Evolutionary conservation across 768 basidiomycete genomes (phyloP), one percentile per base, ranked within the genome.

Genomic region (Amanita subjunquillea): DNA sequence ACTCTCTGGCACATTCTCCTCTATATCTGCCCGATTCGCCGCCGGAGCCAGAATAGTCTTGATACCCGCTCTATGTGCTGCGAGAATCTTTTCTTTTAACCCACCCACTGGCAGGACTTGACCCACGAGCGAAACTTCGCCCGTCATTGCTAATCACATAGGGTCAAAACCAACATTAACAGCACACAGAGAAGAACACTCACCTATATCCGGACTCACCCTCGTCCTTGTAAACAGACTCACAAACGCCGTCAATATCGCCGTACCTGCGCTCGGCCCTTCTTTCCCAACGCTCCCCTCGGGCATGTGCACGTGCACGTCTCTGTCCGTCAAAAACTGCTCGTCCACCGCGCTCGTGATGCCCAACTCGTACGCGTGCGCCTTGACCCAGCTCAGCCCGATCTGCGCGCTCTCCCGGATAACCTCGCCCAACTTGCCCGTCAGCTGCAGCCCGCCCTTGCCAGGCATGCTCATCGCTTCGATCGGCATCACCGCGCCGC

Each of bases 351-450:
- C 74, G 45, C 76, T 65, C 5, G 92, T 93, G 61, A 97, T 88
- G 3, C 93, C 92, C 9, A 98, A 77, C 48, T 87, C 84, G 63
- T 77, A 87, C 10, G 96, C 91, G 62, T 98, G 89, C 7, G 83
- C 74, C 65, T 93, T 94, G 38, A 95, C 87, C 87, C 90, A 98
- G 62, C 87, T 87, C 55, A 98, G 68, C 3, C 87, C 91, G 57
- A 99, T 96, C 65, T 96, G 91, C 1, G 94, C 93, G 56, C 87
- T 91, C 69, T 98, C 96, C 36, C 91, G 79, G 65, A 99, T 97
- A 55, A 98, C 96, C 60, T 99, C 96, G 41, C 95, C 95, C 3
- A 99, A 84, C 69, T 98, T 98, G 37, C 96, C 96, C 0, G 96
- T 98, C 6, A 98, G 71, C 59, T 93, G 92, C 2, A 99, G 73